Percentiles rank a stretch among this genome's conserved stretches.
These are phyloP conservation scores for Cucumis cinereus DNA, from an alignment of 306 rosid genomes.

Conservation along the genomic window DNA sequence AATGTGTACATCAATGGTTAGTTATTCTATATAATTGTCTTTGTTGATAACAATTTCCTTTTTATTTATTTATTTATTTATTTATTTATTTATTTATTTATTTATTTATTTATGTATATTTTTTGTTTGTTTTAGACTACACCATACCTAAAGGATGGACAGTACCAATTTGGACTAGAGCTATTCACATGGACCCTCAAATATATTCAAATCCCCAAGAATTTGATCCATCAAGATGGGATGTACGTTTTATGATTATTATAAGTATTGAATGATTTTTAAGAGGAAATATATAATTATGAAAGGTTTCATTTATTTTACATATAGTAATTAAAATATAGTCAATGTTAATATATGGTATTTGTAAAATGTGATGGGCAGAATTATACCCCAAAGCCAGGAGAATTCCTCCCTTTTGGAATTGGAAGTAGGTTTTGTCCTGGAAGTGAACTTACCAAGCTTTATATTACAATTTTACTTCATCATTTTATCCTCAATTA, in stretches of 20 bases:
- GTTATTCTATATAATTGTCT: neutral
- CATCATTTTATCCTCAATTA: constrained; percentile 45
- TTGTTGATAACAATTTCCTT: too few species aligned
- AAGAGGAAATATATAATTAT: too few species aligned
- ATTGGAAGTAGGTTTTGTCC: constrained; percentile 45
- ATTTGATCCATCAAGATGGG: constrained; percentile 56
- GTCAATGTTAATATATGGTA: neutral
- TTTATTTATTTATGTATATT: neutral
- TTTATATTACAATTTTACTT: constrained; percentile 38
- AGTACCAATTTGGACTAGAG: constrained; percentile 47
- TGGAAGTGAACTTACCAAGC: constrained; percentile 39
- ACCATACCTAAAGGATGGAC: constrained; percentile 57
- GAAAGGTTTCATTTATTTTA: too few species aligned
- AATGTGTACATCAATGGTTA: constrained; percentile 37
- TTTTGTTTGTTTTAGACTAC: constrained; percentile 22
- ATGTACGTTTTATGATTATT: constrained; percentile 12
- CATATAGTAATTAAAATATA: too few species aligned
- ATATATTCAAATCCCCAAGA: constrained; percentile 32
- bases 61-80: neutral
- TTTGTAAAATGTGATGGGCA: constrained; percentile 2
- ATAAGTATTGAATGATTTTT: too few species aligned
- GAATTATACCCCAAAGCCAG: constrained; percentile 32
- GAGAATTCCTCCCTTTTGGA: constrained; percentile 47
- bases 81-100: neutral
- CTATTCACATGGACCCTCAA: constrained; percentile 55